Conservation (phyloP, 2,329 filamentous ascomycete species). For the Pseudocercospora ulei region DNA sequence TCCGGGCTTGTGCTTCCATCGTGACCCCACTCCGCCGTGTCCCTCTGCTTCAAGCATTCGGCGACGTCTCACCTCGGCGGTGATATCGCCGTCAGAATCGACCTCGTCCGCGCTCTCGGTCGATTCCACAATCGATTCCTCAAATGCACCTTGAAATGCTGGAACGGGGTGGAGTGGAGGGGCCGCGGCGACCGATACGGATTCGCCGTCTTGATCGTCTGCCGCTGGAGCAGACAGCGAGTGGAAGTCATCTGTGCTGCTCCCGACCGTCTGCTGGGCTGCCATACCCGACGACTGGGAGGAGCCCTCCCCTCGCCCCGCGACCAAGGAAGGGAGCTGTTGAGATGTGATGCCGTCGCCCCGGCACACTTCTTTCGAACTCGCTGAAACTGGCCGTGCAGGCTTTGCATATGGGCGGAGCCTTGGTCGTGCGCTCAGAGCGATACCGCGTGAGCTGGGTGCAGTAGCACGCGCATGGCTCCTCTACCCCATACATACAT, state of each 20-base stretch:
- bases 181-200: constrained; percentile 20
- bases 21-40: constrained; percentile 58
- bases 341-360: constrained; percentile 4
- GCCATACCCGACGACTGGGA: constrained; percentile 16
- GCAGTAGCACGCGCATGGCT: neutral
- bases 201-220: constrained; percentile 12
- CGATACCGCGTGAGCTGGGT: neutral
- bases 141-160: constrained; percentile 70
- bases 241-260: constrained; percentile 28
- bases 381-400: constrained; percentile 11
- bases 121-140: constrained; percentile 68
- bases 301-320: neutral
- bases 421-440: neutral
- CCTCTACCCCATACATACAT: too few relatives aligned
- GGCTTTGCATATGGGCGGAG: constrained; percentile 11
- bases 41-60: constrained; percentile 58
- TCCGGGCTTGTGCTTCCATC: constrained; percentile 65
- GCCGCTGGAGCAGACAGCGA: constrained; percentile 20
- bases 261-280: constrained; percentile 18
- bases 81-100: constrained; percentile 34
- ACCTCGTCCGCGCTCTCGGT: constrained; percentile 38
- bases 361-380: constrained; percentile 4
- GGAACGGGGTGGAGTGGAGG: constrained; percentile 60
- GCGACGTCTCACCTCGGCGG: constrained; percentile 55
- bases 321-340: constrained; percentile 4